A percentile compares a stretch with the other conserved stretches of the same genome.
phyloP scores from a whole-genome alignment of 306 rosid genomes.

The Acmispon strigosus region DNA sequence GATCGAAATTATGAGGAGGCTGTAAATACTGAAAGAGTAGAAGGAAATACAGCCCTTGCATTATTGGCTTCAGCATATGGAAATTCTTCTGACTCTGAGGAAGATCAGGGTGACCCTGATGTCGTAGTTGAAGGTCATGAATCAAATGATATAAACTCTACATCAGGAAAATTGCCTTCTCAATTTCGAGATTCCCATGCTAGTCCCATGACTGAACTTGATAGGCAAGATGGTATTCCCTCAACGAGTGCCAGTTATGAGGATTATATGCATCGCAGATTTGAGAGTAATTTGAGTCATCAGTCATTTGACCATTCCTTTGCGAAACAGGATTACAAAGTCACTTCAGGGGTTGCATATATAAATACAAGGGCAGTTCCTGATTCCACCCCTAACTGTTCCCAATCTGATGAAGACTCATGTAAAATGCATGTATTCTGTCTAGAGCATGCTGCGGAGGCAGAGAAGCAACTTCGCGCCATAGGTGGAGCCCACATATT shows the following conservation, averaged over 20 bases:
- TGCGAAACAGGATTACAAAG: slow-evolving; percentile 34
- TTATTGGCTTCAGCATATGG: slow-evolving; percentile 85
- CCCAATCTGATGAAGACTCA: slow-evolving; percentile 67
- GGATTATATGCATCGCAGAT: slow-evolving; percentile 26
- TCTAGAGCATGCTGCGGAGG: slow-evolving; percentile 93
- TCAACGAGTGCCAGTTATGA: slow-evolving; percentile 3
- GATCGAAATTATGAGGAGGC: slow-evolving; percentile 30
- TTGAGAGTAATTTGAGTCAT: slow-evolving; percentile 24
- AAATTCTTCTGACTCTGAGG: slow-evolving; percentile 87
- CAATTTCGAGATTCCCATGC: slow-evolving; percentile 27
- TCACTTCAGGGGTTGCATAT: slow-evolving; percentile 35
- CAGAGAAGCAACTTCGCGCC: slow-evolving; percentile 78
- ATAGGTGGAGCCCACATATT: slow-evolving; percentile 83
- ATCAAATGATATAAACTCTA: slow-evolving; percentile 27
- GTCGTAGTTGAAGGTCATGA: slow-evolving; percentile 31
- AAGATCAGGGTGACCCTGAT: slow-evolving; percentile 48
- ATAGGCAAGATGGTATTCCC: slow-evolving; percentile 24
- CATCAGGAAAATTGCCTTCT: slow-evolving; percentile 47
- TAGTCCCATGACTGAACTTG: slow-evolving; percentile 19
- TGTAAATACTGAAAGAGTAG: slow-evolving; percentile 34
- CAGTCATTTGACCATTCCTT: slow-evolving; percentile 32
- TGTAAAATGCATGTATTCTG: slow-evolving; percentile 96
- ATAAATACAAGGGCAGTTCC: slow-evolving; percentile 34
- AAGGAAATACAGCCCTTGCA: slow-evolving; percentile 71
- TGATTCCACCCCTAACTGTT: slow-evolving; percentile 20